Base-by-base conservation (phyloP, 208 protist genomes). In the Entamoeba invadens region DNA sequence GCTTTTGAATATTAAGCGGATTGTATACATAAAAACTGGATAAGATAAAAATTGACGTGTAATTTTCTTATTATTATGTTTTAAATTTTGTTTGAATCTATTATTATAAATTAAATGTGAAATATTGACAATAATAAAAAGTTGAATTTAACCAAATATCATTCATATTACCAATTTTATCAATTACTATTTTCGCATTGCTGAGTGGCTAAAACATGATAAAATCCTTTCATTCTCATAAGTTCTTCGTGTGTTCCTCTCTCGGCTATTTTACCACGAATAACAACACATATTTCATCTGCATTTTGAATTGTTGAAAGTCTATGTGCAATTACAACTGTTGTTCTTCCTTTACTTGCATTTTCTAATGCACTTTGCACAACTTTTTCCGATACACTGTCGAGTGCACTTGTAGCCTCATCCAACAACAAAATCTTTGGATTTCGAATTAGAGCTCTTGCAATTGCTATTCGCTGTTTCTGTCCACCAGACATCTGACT, bases 391-490 rank as follows among this genome's bases (percentile, higher is more conserved):
- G 96, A 97, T 96, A 97, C 96, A 87, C 96, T 96, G 94, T 98
- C 97, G 2, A 98, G 96, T 38, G 97, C 97, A 0, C 95, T 97
- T 1, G 97, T 98, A 12, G 97, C 97, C 95, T 98, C 97, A 96
- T 98, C 98, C n/a, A 98, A 95, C 38, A 98, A 96, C 25, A 98
- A 96, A 50, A 98, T 95, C 91, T 96, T 95, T 51, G 98, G 97
- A 92, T 97, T 94, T 18, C 97, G 96, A 38, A 98, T 92, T 6
- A 98, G 94, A 44, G 97, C 97, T 45, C 98, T 96, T 4, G 97
- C 97, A 95, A 98, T 98, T 45, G 97, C 97, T 91, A 98, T 97
- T 91, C 97, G 97, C 95, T 98, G 97, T 95, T 97, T 97, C 96
- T 98, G 97, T 0, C 97, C 97, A 21, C 97, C 97, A 10, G 96